Conservation (phyloP, 1,284 basidiomycete species). For the Ceratorhiza oryzae-sativae region DNA sequence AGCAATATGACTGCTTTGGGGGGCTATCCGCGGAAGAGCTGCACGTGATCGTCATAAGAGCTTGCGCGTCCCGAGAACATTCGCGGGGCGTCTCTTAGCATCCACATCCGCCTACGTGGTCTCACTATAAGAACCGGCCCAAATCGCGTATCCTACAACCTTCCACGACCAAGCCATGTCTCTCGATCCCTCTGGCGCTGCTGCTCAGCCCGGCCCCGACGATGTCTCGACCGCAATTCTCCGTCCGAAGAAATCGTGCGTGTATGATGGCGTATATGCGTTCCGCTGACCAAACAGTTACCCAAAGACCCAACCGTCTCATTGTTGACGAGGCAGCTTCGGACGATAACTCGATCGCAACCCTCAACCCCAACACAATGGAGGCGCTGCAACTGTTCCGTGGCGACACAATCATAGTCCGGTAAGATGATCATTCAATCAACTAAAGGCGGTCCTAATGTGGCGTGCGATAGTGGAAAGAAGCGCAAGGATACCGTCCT, state of each 20-base stretch:
- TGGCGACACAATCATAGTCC: slow-evolving; percentile 91
- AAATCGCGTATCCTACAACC: background rate
- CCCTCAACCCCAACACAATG: slow-evolving; percentile 96
- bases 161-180: slow-evolving; percentile 21
- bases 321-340: slow-evolving; percentile 90
- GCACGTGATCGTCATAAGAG: slow-evolving; percentile 27
- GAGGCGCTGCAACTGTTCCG: slow-evolving; percentile 93
- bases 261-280: slow-evolving; percentile 46
- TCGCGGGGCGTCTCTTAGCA: slow-evolving; percentile 33
- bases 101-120: slow-evolving; percentile 3
- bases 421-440: slow-evolving; percentile 58
- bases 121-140: slow-evolving; percentile 1
- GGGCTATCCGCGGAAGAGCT: background rate
- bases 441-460: background rate
- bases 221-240: slow-evolving; percentile 94
- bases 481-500: slow-evolving; percentile 95
- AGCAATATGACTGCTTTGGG: background rate
- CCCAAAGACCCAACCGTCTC: slow-evolving; percentile 85
- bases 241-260: slow-evolving; percentile 94
- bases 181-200: slow-evolving; percentile 76
- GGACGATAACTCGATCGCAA: slow-evolving; percentile 97
- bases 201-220: slow-evolving; percentile 76
- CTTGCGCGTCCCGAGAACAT: slow-evolving; percentile 37
- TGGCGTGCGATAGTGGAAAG: slow-evolving; percentile 70
- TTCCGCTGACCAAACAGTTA: slow-evolving; percentile 20